Conservation (phyloP, 2,329 filamentous ascomycete species). For the Aspergillus latus region DNA sequence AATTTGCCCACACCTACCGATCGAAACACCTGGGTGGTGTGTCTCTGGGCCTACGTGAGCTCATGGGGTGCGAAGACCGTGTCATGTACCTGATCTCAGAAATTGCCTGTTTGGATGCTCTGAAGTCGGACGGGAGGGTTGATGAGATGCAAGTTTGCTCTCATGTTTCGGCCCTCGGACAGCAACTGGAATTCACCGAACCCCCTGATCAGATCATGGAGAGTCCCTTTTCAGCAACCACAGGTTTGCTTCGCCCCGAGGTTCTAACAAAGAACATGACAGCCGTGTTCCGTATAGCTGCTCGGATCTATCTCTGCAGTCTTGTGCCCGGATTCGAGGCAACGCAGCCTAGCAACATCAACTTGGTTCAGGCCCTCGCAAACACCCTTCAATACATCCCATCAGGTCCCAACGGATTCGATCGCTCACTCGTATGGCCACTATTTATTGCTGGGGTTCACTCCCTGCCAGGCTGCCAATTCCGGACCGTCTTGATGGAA, state of each 20-base stretch:
- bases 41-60: conserved; percentile 75
- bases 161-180: conserved; percentile 83
- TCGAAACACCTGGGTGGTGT: conserved; percentile 75
- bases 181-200: conserved; percentile 83
- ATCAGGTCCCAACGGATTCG: conserved; percentile 75
- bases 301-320: conserved; percentile 95
- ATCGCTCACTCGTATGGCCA: conserved; percentile 90
- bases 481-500: conserved; percentile 75
- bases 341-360: conserved; percentile 69
- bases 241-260: conserved; percentile 74
- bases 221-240: conserved; percentile 54
- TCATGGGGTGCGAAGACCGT: conserved; percentile 96
- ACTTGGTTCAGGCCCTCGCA: conserved; percentile 75
- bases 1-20: conserved; percentile 92
- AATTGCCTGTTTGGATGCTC: conserved; percentile 89
- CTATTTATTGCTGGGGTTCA: conserved; percentile 83
- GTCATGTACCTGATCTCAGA: conserved; percentile 99
- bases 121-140: conserved; percentile 75
- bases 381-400: conserved; percentile 79
- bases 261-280: conserved; percentile 88
- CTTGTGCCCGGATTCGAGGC: conserved; percentile 86
- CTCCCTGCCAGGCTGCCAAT: conserved; percentile 68
- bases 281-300: conserved; percentile 83
- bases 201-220: conserved; percentile 61
- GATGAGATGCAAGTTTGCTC: conserved; percentile 83